phyloP scores from a whole-genome alignment of 768 basidiomycete genomes.

The Pisolithus tinctorius region DNA sequence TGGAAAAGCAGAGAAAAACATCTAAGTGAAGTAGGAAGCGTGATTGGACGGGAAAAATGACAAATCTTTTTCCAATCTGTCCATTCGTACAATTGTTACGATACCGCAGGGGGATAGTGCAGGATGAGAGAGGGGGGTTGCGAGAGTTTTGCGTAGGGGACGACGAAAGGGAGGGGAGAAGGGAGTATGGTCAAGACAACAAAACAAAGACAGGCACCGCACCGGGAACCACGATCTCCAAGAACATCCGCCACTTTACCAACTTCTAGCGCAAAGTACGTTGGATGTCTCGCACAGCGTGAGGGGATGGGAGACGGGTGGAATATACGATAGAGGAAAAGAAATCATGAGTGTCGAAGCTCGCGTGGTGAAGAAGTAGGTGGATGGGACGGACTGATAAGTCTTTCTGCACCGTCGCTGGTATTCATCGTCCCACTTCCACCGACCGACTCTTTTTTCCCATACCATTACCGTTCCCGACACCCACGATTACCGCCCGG shows the following conservation, averaged over 20 bases:
- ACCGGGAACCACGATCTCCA: not conserved
- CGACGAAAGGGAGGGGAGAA: slow-evolving; percentile 3
- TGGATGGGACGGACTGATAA: slow-evolving; percentile 31
- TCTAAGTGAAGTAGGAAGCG: not conserved
- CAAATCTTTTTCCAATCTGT: slow-evolving; percentile 3
- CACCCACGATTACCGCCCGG: not conserved
- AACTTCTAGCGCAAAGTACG: not conserved
- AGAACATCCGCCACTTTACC: not conserved
- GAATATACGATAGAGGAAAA: slow-evolving; percentile 4
- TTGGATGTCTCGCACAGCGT: not conserved
- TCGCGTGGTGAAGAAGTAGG: slow-evolving; percentile 16
- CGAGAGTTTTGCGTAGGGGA: slow-evolving; percentile 19
- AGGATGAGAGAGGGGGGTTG: too few relatives aligned
- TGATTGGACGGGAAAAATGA: slow-evolving; percentile 6
- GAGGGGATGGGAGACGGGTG: not conserved
- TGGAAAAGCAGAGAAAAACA: not conserved
- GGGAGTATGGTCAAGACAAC: not conserved
- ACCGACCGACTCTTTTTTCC: not conserved
- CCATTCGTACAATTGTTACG: slow-evolving; percentile 17
- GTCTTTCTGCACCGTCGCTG: slow-evolving; percentile 21
- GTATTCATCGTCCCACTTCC: not conserved
- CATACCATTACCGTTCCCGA: not conserved
- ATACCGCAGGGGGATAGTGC: not conserved
- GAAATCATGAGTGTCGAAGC: slow-evolving; percentile 13
- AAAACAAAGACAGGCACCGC: not conserved